Conservation (phyloP, 1,284 basidiomycete genomes). For the Ceratobasidium sp. region DNA sequence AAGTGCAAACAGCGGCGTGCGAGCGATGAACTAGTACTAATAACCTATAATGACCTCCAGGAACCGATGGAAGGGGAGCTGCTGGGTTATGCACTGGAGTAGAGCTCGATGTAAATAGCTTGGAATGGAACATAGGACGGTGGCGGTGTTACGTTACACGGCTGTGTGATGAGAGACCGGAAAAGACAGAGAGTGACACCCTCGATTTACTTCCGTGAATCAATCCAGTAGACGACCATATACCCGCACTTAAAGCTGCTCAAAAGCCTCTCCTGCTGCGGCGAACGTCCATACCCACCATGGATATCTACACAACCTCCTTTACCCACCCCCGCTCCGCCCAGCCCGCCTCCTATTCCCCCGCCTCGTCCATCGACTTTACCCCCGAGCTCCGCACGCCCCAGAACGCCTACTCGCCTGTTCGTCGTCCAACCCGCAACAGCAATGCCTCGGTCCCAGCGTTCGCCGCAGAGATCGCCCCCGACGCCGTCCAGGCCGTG, state of each 20-base stretch:
- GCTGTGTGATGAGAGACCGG: conserved; percentile 27
- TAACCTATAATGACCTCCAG: conserved; percentile 70
- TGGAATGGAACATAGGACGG: conserved; percentile 1
- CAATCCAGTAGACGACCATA: conserved; percentile 12
- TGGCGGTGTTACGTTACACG: conserved; percentile 12
- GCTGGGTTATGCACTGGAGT: conserved; percentile 23
- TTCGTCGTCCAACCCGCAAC: conserved; percentile 51
- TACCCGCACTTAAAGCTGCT: conserved; percentile 33
- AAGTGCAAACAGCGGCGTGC: conserved; percentile 49
- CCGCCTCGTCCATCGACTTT: conserved; percentile 74
- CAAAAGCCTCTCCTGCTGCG: too few relatives aligned
- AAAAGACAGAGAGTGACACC: conserved; percentile 22
- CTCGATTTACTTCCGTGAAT: conserved; percentile 37
- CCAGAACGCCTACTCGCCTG: conserved; percentile 61
- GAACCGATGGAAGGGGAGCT: conserved; percentile 66
- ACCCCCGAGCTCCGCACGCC: conserved; percentile 62
- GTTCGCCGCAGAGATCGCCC: conserved; percentile 52
- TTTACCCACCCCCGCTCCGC: conserved; percentile 87
- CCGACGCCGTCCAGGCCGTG: conserved; percentile 84
- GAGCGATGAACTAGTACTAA: neutral
- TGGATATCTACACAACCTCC: conserved; percentile 95
- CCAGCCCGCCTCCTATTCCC: conserved; percentile 70
- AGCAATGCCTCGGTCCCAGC: conserved; percentile 48
- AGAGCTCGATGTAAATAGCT: neutral
- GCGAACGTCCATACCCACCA: conserved; percentile 57